Base-by-base conservation (phyloP, 169 alveolate genomes). In the Plasmodium adleri region DNA sequence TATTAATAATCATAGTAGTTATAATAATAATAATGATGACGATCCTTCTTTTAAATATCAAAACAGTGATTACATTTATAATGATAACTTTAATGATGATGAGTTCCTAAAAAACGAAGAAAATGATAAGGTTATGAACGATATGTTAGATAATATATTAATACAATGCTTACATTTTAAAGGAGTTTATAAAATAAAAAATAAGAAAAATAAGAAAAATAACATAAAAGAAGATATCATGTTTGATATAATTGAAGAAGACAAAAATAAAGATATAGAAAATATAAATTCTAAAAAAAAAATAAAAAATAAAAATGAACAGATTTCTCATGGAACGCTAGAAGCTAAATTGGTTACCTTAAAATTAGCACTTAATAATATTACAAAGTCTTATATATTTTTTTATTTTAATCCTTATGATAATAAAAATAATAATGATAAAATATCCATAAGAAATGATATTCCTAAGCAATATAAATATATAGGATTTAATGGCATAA, bases 341-440 rank as follows among this genome's bases (percentile, higher is more conserved):
- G 91, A 83, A 32, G 91, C 85, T 1, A 83, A 83, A 62, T 24
- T 83, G 26, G 45, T 83, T 54, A 67, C 91, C 20, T 64, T 83
- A n/a, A 83, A 83, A 32, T 52, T 83, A n/a, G 67, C 91, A 1
- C 54, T 83, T 8, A 17, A 66, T 17, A 83, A 83, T 62, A 43
- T 58, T 10, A 83, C 74, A 7, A 83, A 83, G 49, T 17, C 85
- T 4, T 83, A 47, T 54, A 28, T 68, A 10, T 83, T 83, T 83
- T 49, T 83, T 59, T 68, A 68, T 67, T 83, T 83, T 26, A 47
- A 83, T 2, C 91, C 91, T 12, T 15, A 17, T 12, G 52, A 71
- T 47, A 32, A 13, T 49, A 47, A 24, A 7, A 47, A 6, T 47
- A 47, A 17, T n/a, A 49, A 49, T 47, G 15, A 74, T 43, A 54